A percentile compares a stretch with the other conserved stretches of the same genome.
These are phyloP conservation scores for Amanita muscaria DNA, from an alignment of 768 basidiomycete genomes.

Conservation along the genomic window DNA sequence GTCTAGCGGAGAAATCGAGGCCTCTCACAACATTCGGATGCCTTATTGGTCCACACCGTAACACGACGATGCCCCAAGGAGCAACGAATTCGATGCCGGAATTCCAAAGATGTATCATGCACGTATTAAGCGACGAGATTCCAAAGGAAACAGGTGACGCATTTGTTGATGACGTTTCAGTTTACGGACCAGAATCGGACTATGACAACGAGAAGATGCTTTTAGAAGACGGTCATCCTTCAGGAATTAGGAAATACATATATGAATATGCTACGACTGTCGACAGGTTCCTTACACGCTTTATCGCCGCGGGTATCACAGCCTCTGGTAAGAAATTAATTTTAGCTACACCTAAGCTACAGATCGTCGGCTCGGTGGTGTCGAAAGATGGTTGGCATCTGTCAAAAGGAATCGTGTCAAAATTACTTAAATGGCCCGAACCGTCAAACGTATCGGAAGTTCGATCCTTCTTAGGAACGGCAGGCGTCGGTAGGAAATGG, in stretches of 20 bases:
- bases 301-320: conserved; percentile 22
- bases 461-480: conserved; percentile 18
- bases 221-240: conserved; percentile 3
- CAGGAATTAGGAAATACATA: conserved; percentile 19
- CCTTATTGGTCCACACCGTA: conserved; percentile 15
- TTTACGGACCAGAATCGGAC: conserved; percentile 12
- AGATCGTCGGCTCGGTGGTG: conserved; percentile 23
- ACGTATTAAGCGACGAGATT: conserved; percentile 13
- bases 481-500: conserved; percentile 17
- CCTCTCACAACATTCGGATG: conserved; percentile 27
- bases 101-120: conserved; percentile 19
- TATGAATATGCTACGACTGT: conserved; percentile 19
- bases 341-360: conserved; percentile 12
- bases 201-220: conserved; percentile 11
- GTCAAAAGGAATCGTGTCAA: conserved; percentile 14
- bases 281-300: conserved; percentile 15
- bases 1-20: conserved; percentile 15
- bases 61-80: conserved; percentile 23
- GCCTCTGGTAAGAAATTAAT: conserved; percentile 23
- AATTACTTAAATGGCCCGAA: conserved; percentile 21
- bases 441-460: conserved; percentile 13
- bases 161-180: conserved; percentile 16
- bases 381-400: conserved; percentile 23
- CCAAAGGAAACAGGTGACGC: conserved; percentile 8
- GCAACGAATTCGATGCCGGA: conserved; percentile 26